Percentiles rank a stretch among this genome's conserved stretches.
Evolutionary conservation across 352 stramenopile species (phyloP).

Genomic region (Phytophthora fragariae): DNA sequence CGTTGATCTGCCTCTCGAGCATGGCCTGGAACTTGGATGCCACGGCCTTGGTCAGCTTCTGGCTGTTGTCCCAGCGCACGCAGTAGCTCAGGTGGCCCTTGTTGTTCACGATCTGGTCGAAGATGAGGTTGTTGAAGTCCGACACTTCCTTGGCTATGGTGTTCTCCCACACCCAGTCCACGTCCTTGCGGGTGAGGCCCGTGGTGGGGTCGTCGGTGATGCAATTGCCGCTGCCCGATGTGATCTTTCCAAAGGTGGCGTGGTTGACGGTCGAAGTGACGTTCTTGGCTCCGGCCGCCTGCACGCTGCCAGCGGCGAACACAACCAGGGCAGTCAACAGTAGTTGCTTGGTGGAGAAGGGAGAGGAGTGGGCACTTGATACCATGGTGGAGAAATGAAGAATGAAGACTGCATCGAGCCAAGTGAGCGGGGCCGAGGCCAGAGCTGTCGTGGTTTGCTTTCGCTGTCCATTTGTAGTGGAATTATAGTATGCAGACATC

Average conservation of each 20-base stretch:
- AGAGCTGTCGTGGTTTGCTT: background rate
- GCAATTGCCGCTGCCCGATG: background rate
- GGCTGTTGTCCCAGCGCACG: background rate
- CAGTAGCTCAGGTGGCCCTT: background rate
- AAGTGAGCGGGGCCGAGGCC: background rate
- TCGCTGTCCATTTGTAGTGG: background rate
- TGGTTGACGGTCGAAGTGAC: background rate
- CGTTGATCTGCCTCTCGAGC: background rate
- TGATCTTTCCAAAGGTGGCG: slow-evolving; percentile 18
- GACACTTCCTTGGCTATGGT: slow-evolving; percentile 22
- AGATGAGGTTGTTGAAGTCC: background rate
- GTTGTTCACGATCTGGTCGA: background rate
- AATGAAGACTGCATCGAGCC: background rate
- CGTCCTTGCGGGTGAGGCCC: slow-evolving; percentile 4
- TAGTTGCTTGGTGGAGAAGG: background rate
- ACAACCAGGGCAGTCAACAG: background rate
- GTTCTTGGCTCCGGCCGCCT: background rate
- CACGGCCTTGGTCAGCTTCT: background rate
- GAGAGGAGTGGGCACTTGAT: background rate
- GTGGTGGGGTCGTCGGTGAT: slow-evolving; percentile 11
- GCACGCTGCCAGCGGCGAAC: background rate
- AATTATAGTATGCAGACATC: no score
- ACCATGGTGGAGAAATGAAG: background rate
- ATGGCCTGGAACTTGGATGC: background rate
- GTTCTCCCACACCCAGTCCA: slow-evolving; percentile 26